Evolutionary conservation across 2,329 filamentous ascomycete genomes (phyloP).

Genomic region (Fusarium piperis): DNA sequence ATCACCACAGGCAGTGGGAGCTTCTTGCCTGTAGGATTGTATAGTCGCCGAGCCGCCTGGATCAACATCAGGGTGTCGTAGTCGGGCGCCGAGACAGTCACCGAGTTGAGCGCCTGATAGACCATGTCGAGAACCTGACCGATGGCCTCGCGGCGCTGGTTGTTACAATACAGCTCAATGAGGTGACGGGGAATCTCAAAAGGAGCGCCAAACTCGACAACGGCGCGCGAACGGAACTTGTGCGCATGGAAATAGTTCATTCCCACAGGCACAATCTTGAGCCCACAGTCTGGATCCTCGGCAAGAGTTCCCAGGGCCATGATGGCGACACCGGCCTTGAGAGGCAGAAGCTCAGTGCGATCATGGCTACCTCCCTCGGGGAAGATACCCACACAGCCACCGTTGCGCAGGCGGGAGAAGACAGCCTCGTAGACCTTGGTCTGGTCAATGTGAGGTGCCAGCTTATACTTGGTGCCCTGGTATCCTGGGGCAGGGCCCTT

Average conservation of each 20-base stretch:
- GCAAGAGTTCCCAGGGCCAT: constrained; percentile 95
- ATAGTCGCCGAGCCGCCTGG: constrained; percentile 90
- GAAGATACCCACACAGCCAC: constrained; percentile 95
- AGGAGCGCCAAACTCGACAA: constrained; percentile 92
- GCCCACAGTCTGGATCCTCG: constrained; percentile 83
- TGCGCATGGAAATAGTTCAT: constrained; percentile 99
- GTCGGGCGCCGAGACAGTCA: constrained; percentile 91
- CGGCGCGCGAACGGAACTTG: constrained; percentile 95
- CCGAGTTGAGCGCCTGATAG: constrained; percentile 83
- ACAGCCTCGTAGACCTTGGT: constrained; percentile 93
- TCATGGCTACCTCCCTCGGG: constrained; percentile 97
- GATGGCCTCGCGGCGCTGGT: constrained; percentile 87
- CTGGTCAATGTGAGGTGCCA: constrained; percentile 93
- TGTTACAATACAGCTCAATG: constrained; percentile 84
- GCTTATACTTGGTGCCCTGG: constrained; percentile 82
- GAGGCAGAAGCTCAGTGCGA: constrained; percentile 86
- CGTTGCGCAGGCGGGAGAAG: constrained; percentile 81
- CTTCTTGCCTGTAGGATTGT: constrained; percentile 94
- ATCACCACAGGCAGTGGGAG: constrained; percentile 91
- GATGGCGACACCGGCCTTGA: constrained; percentile 97
- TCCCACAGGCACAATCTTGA: constrained; percentile 95
- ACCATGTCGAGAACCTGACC: constrained; percentile 86
- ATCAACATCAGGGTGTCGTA: constrained; percentile 98
- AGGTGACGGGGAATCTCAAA: constrained; percentile 85
- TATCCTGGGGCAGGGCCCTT: constrained; percentile 70